These are phyloP conservation scores for Geotrichum europaeum DNA, from an alignment of 1,139 yeast genomes.

Conservation along the genomic window DNA sequence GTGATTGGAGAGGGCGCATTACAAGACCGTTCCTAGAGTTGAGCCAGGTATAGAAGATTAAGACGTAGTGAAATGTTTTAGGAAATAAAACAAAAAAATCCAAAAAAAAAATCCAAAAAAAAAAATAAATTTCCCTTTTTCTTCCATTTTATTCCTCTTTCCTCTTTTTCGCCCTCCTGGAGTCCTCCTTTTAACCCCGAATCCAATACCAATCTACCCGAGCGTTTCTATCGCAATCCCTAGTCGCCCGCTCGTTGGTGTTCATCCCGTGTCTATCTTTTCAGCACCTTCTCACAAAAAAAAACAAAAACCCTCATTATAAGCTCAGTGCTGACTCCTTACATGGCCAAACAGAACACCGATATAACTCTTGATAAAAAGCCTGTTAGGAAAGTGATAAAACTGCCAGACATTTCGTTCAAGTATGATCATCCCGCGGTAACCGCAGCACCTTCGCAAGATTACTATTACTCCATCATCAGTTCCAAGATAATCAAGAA, in stretches of 20 bases:
- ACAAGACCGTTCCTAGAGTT: background rate
- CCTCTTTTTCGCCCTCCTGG: background rate
- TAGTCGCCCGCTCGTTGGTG: background rate
- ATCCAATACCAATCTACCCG: background rate
- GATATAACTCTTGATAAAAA: background rate
- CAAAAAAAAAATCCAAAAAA: background rate
- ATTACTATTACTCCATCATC: background rate
- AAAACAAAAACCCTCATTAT: background rate
- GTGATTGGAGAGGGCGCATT: background rate
- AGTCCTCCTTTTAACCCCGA: background rate
- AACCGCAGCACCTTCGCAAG: background rate
- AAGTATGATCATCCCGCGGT: background rate
- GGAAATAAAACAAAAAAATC: background rate
- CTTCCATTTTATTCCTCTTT: background rate
- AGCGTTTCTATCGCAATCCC: background rate
- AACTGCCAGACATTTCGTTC: background rate
- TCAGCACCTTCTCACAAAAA: background rate
- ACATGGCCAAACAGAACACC: background rate
- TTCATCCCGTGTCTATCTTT: background rate
- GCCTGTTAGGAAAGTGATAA: background rate
- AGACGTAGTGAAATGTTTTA: background rate
- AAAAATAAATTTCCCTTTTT: background rate
- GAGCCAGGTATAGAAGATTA: background rate
- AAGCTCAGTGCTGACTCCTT: background rate
- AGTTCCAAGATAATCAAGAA: background rate